Percentiles rank a stretch among this genome's conserved stretches.
Conservation (phyloP, 768 basidiomycete species). For the Punctularia strigosozonata region DNA sequence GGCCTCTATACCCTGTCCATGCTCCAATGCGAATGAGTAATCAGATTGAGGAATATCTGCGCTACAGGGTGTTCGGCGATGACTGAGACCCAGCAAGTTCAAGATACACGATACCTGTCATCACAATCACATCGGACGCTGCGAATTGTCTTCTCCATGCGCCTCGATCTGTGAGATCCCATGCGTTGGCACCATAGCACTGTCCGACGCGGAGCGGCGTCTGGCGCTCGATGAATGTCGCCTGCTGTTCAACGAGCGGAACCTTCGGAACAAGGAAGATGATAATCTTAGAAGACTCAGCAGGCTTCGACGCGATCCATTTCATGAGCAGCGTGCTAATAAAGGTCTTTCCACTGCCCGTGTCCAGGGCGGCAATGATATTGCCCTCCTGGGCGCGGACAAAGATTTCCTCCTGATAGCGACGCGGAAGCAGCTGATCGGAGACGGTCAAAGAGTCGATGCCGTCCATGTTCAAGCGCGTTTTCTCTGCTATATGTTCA, state of each 20-base stretch:
- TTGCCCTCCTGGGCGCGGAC: conserved; percentile 35
- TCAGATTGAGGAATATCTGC: conserved; percentile 69
- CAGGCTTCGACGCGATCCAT: conserved; percentile 49
- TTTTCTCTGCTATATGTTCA: too few species aligned
- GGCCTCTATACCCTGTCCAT: conserved; percentile 38
- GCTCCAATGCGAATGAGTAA: conserved; percentile 75
- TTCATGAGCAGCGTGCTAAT: conserved; percentile 59
- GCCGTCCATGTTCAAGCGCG: too few species aligned
- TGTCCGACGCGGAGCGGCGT: conserved; percentile 57
- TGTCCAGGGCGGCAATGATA: conserved; percentile 48
- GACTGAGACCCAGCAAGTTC: conserved; percentile 3
- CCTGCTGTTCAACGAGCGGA: conserved; percentile 76
- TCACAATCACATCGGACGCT: conserved; percentile 65
- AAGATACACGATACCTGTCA: conserved; percentile 47
- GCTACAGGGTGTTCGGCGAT: conserved; percentile 28
- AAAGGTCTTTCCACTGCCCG: conserved; percentile 50
- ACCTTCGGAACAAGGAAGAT: conserved; percentile 83
- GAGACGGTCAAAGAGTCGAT: conserved; percentile 2
- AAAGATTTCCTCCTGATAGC: conserved; percentile 48
- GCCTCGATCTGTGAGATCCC: conserved; percentile 53
- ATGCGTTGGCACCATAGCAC: conserved; percentile 59
- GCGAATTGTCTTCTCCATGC: conserved; percentile 58
- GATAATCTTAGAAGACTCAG: conserved; percentile 42
- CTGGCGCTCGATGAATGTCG: conserved; percentile 48
- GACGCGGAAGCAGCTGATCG: conserved; percentile 27